Evolutionary conservation across 2,329 filamentous ascomycete species (phyloP).

Genomic region (Talaromyces islandicus): DNA sequence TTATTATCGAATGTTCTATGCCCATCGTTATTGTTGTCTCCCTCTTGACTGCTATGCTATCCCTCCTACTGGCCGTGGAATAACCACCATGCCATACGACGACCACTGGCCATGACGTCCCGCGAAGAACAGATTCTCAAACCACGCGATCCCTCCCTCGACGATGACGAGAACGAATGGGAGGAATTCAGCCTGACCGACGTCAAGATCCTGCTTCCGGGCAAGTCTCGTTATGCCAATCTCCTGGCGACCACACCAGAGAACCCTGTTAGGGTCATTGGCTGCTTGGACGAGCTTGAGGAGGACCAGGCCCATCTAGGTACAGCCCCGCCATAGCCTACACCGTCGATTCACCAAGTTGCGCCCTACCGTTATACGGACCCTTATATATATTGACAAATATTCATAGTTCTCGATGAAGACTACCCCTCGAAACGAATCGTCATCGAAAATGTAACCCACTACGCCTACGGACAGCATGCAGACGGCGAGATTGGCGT

Average conservation of each 20-base stretch:
- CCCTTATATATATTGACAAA: neutral
- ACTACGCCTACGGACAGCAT: slow-evolving; percentile 46
- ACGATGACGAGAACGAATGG: slow-evolving; percentile 50
- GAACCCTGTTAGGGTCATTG: slow-evolving; percentile 51
- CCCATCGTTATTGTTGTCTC: neutral
- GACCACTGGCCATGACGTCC: slow-evolving; percentile 34
- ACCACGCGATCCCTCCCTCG: slow-evolving; percentile 37
- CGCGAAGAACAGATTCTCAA: slow-evolving; percentile 42
- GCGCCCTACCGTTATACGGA: neutral
- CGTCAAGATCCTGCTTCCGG: slow-evolving; percentile 45
- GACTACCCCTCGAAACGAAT: slow-evolving; percentile 38
- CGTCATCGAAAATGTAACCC: slow-evolving; percentile 43
- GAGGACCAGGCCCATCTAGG: slow-evolving; percentile 38
- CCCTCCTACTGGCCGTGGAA: neutral
- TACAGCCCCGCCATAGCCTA: slow-evolving; percentile 14
- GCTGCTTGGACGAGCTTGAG: slow-evolving; percentile 42
- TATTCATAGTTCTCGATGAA: slow-evolving; percentile 29
- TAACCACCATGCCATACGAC: slow-evolving; percentile 23
- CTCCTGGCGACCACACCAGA: slow-evolving; percentile 51
- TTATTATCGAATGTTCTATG: neutral
- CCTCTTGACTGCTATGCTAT: neutral
- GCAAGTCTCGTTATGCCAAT: slow-evolving; percentile 46
- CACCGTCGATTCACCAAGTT: neutral
- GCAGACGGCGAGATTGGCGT: slow-evolving; percentile 52
- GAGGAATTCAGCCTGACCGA: slow-evolving; percentile 53